Evolutionary conservation across 768 basidiomycete genomes (phyloP), one percentile per base, ranked within the genome.

Genomic region (Pulveroboletus sp.): DNA sequence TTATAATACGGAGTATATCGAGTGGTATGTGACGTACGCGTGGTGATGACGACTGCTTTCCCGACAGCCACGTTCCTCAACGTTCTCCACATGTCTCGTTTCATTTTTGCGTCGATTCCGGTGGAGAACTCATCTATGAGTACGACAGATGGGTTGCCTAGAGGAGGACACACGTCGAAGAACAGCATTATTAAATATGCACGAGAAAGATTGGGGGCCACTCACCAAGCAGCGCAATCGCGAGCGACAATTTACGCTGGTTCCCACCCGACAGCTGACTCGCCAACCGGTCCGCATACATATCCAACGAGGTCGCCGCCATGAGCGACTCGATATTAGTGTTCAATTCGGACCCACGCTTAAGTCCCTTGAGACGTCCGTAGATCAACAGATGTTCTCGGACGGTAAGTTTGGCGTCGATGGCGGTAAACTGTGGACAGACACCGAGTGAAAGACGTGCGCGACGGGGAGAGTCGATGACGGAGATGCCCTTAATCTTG

Each of bases 81-180:
- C 0, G 85, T 88, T 14, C 71, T 69, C 89, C 89, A 90, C 83
- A 90, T 88, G 28, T 89, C 85, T 32, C 89, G 73, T 66, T 89
- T 90, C 75, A 83, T 89, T 65, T 82, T 87, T 7, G 87, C 84
- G 61, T 89, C 89, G 42, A 90, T 81, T 6, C 89, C 89, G 3
- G 86, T 88, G 6, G 85, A 88, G 64, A 88, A 90, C 60, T 90
- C 87, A 53, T 91, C 89, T 40, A 91, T 89, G 18, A 90, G 75
- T 3, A 90, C 71, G 3, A 89, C 88, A 3, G 85, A 71, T 5
- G 88, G 85, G 57, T 89, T 89, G 6, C 86, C 86, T 83, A 45
- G n/a, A 11, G 30, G 11, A 5, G 3, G 11, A 42, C 15, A 37
- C 15, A 28, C n/a, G 41, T 45, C 33, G 43, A 6, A 10, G 18